These are phyloP conservation scores for Podaxis sp. DNA, from an alignment of 768 basidiomycete genomes.

Conservation along the genomic window DNA sequence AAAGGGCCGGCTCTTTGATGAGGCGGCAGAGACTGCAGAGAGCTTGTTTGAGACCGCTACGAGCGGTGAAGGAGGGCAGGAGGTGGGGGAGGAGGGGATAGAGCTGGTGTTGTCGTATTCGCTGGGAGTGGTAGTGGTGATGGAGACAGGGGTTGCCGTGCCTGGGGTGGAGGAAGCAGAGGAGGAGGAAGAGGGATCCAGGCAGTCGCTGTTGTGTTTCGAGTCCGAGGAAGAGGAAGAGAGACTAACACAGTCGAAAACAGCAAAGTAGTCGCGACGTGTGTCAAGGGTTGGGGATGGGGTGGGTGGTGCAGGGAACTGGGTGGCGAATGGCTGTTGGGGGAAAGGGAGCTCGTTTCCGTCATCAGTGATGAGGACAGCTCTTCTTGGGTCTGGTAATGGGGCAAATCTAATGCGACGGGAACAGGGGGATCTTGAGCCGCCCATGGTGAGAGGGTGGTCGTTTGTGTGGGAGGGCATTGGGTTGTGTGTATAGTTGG, in stretches of 20 bases:
- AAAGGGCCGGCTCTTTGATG: constrained; percentile 16
- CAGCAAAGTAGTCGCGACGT: constrained; percentile 1
- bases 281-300: constrained; percentile 12
- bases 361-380: constrained; percentile 37
- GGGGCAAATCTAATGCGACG: constrained; percentile 77
- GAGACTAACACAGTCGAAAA: constrained; percentile 14
- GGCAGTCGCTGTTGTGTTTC: constrained; percentile 22
- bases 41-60: constrained; percentile 1
- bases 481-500: constrained; percentile 9
- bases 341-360: constrained; percentile 35
- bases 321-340: constrained; percentile 16
- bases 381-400: constrained; percentile 69
- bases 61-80: constrained; percentile 3
- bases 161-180: constrained; percentile 11
- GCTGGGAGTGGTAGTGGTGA: constrained; percentile 19
- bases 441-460: background rate
- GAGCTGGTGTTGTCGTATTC: constrained; percentile 16
- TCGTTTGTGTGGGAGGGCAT: background rate
- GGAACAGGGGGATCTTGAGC: constrained; percentile 2
- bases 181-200: constrained; percentile 21
- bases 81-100: constrained; percentile 6
- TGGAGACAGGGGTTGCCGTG: constrained; percentile 17
- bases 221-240: constrained; percentile 21
- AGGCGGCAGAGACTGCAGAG: constrained; percentile 14
- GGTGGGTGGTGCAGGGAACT: constrained; percentile 20